Conservation (phyloP, 345 rosid genomes). For the Dovyalis caffra region DNA sequence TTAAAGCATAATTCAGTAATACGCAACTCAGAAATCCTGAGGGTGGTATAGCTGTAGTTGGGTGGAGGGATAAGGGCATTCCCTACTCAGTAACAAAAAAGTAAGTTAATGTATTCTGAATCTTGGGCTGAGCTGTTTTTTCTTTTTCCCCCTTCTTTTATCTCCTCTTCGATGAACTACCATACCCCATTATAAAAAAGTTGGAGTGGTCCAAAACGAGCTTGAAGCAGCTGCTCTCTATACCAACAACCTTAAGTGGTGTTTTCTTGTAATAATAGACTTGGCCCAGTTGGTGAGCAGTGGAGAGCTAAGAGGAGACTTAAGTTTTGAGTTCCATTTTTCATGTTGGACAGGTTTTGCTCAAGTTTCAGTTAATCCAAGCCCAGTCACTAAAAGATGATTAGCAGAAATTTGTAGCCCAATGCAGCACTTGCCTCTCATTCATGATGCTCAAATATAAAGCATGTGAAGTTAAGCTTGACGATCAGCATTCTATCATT, state of each 20-base stretch:
- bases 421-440: not conserved
- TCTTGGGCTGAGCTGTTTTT: not conserved
- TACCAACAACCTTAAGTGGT: not conserved
- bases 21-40: too few species aligned
- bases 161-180: not conserved
- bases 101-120: too few species aligned
- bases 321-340: not conserved
- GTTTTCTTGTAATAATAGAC: not conserved
- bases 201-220: not conserved
- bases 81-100: too few species aligned
- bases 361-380: not conserved
- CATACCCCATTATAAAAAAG: not conserved
- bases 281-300: not conserved
- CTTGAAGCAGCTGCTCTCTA: not conserved
- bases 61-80: too few species aligned
- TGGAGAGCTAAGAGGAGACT: not conserved
- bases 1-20: too few species aligned
- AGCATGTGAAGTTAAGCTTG: not conserved
- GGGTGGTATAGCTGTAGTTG: too few species aligned
- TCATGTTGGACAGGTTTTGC: not conserved
- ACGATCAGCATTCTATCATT: too few species aligned
- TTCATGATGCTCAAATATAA: too few species aligned
- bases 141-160: not conserved
- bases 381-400: not conserved
- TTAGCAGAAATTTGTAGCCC: not conserved